Evolutionary conservation across 768 basidiomycete species (phyloP).

Genomic region (Amanita subjunquillea): DNA sequence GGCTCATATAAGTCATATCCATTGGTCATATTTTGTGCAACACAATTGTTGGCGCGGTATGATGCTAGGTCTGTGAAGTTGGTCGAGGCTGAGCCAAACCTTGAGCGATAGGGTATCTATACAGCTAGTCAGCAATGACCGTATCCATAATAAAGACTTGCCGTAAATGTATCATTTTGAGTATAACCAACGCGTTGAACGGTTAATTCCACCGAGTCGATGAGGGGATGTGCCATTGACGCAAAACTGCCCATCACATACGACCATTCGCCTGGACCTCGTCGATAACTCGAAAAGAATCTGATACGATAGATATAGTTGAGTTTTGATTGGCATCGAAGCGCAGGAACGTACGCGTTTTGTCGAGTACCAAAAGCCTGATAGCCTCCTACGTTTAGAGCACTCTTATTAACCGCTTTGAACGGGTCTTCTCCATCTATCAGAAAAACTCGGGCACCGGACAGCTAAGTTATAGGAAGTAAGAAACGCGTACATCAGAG

Average conservation of each 20-base stretch:
- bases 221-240: conserved; percentile 39
- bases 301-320: conserved; percentile 13
- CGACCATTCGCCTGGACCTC: conserved; percentile 26
- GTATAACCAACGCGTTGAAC: conserved; percentile 31
- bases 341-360: conserved; percentile 24
- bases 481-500: neutral
- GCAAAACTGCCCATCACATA: conserved; percentile 47
- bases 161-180: conserved; percentile 32
- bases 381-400: conserved; percentile 38
- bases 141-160: conserved; percentile 14
- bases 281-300: conserved; percentile 35
- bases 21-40: conserved; percentile 38
- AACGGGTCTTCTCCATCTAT: conserved; percentile 45
- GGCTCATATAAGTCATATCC: conserved; percentile 26
- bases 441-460: conserved; percentile 41
- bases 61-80: conserved; percentile 39
- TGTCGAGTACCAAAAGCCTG: conserved; percentile 42
- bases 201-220: conserved; percentile 36
- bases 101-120: conserved; percentile 50
- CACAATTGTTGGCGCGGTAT: conserved; percentile 43
- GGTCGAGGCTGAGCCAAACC: conserved; percentile 32
- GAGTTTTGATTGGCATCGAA: neutral
- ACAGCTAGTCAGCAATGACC: neutral
- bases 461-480: conserved; percentile 16
- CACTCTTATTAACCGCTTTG: conserved; percentile 40